These are phyloP conservation scores for Amaranthus hypochondriacus DNA, from an alignment of 148 eudicot genomes.

Conservation along the genomic window DNA sequence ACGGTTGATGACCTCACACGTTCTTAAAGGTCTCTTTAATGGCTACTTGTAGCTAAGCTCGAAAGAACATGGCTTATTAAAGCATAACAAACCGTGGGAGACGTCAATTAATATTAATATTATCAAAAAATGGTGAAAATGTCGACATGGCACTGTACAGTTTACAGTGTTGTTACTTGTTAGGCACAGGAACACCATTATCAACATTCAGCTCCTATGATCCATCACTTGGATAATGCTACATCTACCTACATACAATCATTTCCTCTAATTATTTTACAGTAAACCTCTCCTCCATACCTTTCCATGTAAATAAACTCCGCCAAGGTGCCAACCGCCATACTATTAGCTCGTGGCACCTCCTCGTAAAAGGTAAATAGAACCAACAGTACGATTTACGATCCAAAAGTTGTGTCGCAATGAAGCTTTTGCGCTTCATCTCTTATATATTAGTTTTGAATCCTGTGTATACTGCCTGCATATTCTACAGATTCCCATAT, in stretches of 20 bases:
- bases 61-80: no score
- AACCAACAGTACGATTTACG: background rate
- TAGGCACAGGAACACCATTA: conserved; percentile 7
- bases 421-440: conserved; percentile 11
- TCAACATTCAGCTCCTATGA: conserved; percentile 9
- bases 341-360: background rate
- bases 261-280: conserved; percentile 27
- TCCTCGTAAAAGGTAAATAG: background rate
- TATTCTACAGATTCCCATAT: conserved; percentile 13
- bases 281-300: conserved; percentile 16
- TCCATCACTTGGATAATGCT: conserved; percentile 22
- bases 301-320: conserved; percentile 16
- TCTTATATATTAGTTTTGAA: background rate
- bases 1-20: no score
- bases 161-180: conserved; percentile 20
- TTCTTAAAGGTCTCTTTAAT: no score
- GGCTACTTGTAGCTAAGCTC: no score
- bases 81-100: no score
- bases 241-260: conserved; percentile 32
- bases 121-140: background rate
- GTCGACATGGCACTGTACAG: conserved; percentile 13
- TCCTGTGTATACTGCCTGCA: conserved; percentile 5
- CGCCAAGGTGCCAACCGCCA: background rate
- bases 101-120: no score
- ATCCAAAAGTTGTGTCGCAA: background rate